Evolutionary conservation across 306 rosid species (phyloP).

Genomic region (Cucurbita pepo): DNA sequence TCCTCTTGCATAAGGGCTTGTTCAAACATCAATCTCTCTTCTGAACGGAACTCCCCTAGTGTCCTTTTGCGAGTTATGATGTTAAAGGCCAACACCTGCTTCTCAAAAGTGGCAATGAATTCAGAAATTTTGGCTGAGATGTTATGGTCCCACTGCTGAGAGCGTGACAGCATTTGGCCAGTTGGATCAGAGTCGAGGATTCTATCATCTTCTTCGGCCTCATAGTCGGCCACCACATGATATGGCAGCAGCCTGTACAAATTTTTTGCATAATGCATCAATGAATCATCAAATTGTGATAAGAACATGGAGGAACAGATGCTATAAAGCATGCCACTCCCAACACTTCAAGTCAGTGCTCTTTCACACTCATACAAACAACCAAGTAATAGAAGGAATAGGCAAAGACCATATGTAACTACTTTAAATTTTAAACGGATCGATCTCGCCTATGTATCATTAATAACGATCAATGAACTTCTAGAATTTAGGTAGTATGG

Average conservation of each 20-base stretch:
- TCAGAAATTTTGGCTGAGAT: conserved; percentile 81
- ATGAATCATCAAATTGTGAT: not conserved
- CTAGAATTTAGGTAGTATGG: not conserved
- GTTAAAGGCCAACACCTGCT: conserved; percentile 88
- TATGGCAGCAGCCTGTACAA: conserved; percentile 70
- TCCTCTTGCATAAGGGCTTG: conserved; percentile 91
- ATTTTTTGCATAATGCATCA: not conserved
- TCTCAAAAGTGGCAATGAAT: conserved; percentile 87
- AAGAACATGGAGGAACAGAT: not conserved
- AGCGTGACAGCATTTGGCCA: conserved; percentile 80
- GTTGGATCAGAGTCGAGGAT: conserved; percentile 90
- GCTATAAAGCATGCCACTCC: not conserved
- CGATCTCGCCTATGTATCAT: not conserved
- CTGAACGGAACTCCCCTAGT: conserved; percentile 83
- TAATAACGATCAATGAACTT: not conserved
- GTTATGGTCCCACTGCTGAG: conserved; percentile 97
- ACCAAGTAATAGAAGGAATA: not conserved
- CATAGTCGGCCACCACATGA: conserved; percentile 98
- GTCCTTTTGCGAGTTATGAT: conserved; percentile 68
- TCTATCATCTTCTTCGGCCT: conserved; percentile 96
- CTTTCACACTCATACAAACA: not conserved
- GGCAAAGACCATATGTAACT: not conserved
- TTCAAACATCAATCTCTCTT: conserved; percentile 92
- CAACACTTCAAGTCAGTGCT: not conserved
- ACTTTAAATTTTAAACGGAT: not conserved